phyloP scores from a whole-genome alignment of 1,284 basidiomycete species.

The Ceratobasidium sp. region DNA sequence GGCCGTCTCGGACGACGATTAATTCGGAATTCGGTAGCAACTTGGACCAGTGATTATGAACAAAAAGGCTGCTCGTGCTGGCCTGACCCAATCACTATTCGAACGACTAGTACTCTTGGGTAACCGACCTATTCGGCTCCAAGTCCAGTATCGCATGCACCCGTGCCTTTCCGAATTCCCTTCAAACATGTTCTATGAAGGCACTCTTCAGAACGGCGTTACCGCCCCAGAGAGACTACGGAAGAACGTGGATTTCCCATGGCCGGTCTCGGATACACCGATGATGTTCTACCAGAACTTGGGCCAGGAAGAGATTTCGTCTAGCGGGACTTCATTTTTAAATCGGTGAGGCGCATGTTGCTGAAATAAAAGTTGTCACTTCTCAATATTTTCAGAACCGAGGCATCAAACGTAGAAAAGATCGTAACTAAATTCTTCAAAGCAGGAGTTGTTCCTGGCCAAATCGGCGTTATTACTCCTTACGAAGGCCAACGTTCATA shows the following conservation, averaged over 20 bases:
- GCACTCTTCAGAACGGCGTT: constrained; percentile 97
- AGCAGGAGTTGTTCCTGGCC: constrained; percentile 91
- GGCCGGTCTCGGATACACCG: constrained; percentile 96
- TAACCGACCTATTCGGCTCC: constrained; percentile 95
- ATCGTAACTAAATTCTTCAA: constrained; percentile 99
- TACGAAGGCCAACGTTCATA: constrained; percentile 99
- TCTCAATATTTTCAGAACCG: constrained; percentile 68
- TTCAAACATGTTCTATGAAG: constrained; percentile 99
- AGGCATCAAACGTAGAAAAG: constrained; percentile 99
- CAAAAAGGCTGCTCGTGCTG: constrained; percentile 98
- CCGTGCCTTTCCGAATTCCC: constrained; percentile 99
- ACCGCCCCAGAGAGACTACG: constrained; percentile 96
- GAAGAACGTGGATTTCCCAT: constrained; percentile 98
- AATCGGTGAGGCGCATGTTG: constrained; percentile 66
- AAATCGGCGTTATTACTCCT: constrained; percentile 98
- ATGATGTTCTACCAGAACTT: constrained; percentile 99
- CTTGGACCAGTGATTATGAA: constrained; percentile 99
- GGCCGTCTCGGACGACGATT: constrained; percentile 1
- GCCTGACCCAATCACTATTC: constrained; percentile 96
- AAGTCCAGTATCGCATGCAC: constrained; percentile 99
- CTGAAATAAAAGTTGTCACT: not conserved
- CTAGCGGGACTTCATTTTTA: constrained; percentile 97
- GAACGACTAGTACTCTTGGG: constrained; percentile 95
- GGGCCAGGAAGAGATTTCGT: constrained; percentile 98
- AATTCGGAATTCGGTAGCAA: constrained; percentile 60